These are phyloP conservation scores for Candida frijolesensis DNA, from an alignment of 1,139 yeast species.

Conservation along the genomic window DNA sequence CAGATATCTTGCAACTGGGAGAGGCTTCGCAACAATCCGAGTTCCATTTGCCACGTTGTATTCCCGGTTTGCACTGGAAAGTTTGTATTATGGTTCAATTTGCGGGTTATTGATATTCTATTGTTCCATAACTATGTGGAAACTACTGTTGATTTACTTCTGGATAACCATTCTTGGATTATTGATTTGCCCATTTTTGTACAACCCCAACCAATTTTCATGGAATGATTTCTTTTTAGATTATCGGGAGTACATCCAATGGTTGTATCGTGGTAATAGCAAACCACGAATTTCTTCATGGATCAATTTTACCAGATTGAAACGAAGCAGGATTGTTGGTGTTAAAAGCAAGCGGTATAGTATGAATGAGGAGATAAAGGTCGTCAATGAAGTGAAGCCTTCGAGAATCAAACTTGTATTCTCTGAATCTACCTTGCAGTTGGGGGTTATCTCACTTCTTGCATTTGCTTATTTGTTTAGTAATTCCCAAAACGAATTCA, in stretches of 20 bases:
- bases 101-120: slow-evolving; percentile 43
- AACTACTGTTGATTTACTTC: slow-evolving; percentile 44
- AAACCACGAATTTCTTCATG: slow-evolving; percentile 34
- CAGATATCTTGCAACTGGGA: slow-evolving; percentile 54
- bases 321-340: slow-evolving; percentile 48
- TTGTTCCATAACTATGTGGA: slow-evolving; percentile 52
- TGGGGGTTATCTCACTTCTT: slow-evolving; percentile 30
- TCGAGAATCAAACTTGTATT: slow-evolving; percentile 37
- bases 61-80: slow-evolving; percentile 49
- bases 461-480: slow-evolving; percentile 45
- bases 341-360: slow-evolving; percentile 32
- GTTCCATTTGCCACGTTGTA: slow-evolving; percentile 46
- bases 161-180: slow-evolving; percentile 52
- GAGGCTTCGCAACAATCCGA: slow-evolving; percentile 56
- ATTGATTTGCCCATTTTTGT: slow-evolving; percentile 50
- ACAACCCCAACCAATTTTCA: slow-evolving; percentile 54
- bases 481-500: slow-evolving; percentile 45
- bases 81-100: slow-evolving; percentile 46
- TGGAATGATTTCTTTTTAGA: slow-evolving; percentile 53
- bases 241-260: slow-evolving; percentile 40
- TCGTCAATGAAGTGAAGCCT: slow-evolving; percentile 40
- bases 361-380: slow-evolving; percentile 25
- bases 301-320: slow-evolving; percentile 41
- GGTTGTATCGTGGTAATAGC: slow-evolving; percentile 51
- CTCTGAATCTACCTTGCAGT: slow-evolving; percentile 32